Evolutionary conservation across 108 stramenopile genomes (phyloP), one percentile per base, ranked within the genome.

Genomic region (Asterionellopsis glacialis): DNA sequence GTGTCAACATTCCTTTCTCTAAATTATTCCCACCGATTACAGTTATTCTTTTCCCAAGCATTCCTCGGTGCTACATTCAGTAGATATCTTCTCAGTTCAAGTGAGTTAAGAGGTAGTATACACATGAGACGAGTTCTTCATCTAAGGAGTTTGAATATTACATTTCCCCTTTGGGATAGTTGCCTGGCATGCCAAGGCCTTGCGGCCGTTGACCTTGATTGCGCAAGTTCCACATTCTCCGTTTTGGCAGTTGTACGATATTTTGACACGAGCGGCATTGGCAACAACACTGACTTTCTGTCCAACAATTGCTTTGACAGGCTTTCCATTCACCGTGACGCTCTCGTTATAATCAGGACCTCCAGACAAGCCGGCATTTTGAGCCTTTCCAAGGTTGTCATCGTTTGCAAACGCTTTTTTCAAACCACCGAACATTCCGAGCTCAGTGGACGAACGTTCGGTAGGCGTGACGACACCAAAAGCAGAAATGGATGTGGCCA

Each of bases 231-330:
- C 91, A 62, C 92, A 93, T 42, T 93, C 92, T 21, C 92, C 92
- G 45, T 90, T 82, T 56, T 87, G 81, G 61, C 92, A 93, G 42
- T 90, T 86, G 67, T 90, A 90, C 16, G 83, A 78, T 54, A 93
- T 90, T 69, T 87, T 88, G 44, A 88, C 92, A 18, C 92, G 62
- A 0, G 77, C 88, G 21, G 75, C 68, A 24, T 67, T 72, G 50
- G 86, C 89, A 2, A 93, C 88, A 21, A 76, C 80, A 22, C 71
- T 78, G 4, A 93, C 55, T 59, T 87, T 89, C 62, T 93, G 92
- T 43, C 89, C 86, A 11, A 84, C 84, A 11, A 93, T 86, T 6
- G 82, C 84, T 39, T 74, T 65, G 1, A 88, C 79, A 6, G 72
- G 3, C 48, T 86, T 90, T n/a, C 88, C 91, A 67, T 93, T 93